Percentiles rank a stretch among this genome's conserved stretches.
phyloP scores from a whole-genome alignment of 495 filamentous ascomycete genomes.

The Lineolata rhizophorae region DNA sequence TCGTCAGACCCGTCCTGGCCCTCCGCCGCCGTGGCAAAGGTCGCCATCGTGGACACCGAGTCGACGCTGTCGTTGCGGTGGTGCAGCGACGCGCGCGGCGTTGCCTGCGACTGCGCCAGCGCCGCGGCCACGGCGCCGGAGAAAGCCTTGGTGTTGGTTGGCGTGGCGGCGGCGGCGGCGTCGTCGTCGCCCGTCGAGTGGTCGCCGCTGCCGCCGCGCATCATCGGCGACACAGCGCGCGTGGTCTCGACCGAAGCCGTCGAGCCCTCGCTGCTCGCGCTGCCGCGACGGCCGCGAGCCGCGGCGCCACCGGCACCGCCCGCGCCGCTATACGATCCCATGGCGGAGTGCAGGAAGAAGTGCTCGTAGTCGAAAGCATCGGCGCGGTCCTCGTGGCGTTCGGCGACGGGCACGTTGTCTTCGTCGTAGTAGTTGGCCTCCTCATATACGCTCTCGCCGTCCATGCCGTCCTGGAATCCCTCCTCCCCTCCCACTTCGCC shows the following conservation, averaged over 20 bases:
- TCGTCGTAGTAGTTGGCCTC: slow-evolving; percentile 3
- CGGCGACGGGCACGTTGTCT: slow-evolving; percentile 8
- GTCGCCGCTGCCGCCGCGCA: slow-evolving; percentile 1
- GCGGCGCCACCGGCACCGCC: slow-evolving; percentile 26
- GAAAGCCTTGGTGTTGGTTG: slow-evolving; percentile 2
- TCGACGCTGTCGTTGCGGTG: slow-evolving; percentile 36
- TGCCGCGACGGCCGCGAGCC: slow-evolving; percentile 8
- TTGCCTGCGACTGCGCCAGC: slow-evolving; percentile 4
- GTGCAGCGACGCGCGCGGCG: slow-evolving; percentile 11
- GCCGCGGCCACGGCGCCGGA: too few species aligned
- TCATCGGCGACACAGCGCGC: slow-evolving; percentile 5
- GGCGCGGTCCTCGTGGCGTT: slow-evolving; percentile 75
- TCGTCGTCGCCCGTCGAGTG: slow-evolving; percentile 1
- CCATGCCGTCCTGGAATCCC: too few species aligned
- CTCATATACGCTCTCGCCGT: slow-evolving; percentile 27
- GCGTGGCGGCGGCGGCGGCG: slow-evolving; percentile 1
- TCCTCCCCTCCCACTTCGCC: too few species aligned
- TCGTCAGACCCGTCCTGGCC: slow-evolving; percentile 21
- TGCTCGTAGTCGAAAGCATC: slow-evolving; percentile 97
- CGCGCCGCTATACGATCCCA: slow-evolving; percentile 41
- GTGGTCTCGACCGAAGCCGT: slow-evolving; percentile 60
- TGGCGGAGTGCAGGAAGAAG: slow-evolving; percentile 77
- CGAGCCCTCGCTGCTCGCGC: slow-evolving; percentile 21
- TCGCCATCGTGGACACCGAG: slow-evolving; percentile 54
- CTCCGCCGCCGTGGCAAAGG: slow-evolving; percentile 70